These are phyloP conservation scores for Ilex asprella DNA, from an alignment of 257 asterid species.

Conservation along the genomic window DNA sequence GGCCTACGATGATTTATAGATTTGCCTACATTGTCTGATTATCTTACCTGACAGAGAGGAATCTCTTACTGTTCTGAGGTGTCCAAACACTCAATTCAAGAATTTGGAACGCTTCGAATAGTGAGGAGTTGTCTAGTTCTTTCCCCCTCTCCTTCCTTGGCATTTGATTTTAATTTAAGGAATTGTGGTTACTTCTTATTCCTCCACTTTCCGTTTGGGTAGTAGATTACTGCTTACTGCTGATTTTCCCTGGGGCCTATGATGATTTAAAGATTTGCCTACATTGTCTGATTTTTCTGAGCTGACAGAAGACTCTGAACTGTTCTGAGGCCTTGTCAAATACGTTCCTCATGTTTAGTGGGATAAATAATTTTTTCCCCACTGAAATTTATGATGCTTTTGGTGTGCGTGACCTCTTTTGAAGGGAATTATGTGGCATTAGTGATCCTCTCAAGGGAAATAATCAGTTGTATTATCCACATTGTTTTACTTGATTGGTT, in stretches of 20 bases:
- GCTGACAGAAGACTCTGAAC: constrained; percentile 7
- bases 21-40: background rate
- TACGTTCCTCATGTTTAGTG: background rate
- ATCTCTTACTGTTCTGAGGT: background rate
- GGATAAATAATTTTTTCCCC: background rate
- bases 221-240: background rate
- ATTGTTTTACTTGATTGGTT: background rate
- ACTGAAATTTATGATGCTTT: constrained; percentile 5
- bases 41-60: background rate
- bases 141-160: no score
- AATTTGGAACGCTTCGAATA: no score
- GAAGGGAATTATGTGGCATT: no score
- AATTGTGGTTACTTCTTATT: no score
- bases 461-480: no score
- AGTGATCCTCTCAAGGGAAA: background rate
- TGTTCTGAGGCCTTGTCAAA: constrained; percentile 22
- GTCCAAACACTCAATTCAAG: background rate
- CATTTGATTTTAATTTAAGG: background rate
- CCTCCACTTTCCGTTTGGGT: no score
- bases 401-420: no score
- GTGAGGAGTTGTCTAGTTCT: no score
- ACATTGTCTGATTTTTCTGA: constrained; percentile 31
- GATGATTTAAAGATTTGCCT: constrained; percentile 35
- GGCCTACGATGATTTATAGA: background rate
- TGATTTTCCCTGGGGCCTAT: constrained; percentile 21